These are phyloP conservation scores for Fusarium fujikuroi DNA, from an alignment of 2,329 filamentous ascomycete genomes.

Conservation along the genomic window DNA sequence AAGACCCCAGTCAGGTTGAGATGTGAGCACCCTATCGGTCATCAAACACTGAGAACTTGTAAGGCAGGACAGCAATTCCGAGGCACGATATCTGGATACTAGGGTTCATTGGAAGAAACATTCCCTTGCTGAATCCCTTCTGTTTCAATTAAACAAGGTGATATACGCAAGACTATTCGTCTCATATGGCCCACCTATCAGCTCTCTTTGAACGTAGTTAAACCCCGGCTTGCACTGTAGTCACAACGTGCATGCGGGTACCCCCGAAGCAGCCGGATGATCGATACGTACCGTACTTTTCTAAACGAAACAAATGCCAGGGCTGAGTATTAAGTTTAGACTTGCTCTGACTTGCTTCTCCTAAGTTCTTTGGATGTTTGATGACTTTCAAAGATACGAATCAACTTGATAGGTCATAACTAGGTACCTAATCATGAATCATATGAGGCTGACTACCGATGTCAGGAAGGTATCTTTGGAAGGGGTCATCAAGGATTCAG, in stretches of 20 bases:
- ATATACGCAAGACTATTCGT: background rate
- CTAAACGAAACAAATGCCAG: slow-evolving; percentile 3
- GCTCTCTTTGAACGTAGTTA: slow-evolving; percentile 11
- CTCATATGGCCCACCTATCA: slow-evolving; percentile 20
- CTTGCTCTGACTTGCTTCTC: background rate
- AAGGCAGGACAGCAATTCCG: background rate
- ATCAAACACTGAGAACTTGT: background rate
- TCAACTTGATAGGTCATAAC: background rate
- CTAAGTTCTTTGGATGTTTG: background rate
- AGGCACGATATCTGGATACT: background rate
- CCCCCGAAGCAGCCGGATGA: slow-evolving; percentile 14
- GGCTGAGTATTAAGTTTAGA: slow-evolving; percentile 10
- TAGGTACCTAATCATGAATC: background rate
- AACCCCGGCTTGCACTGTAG: slow-evolving; percentile 13
- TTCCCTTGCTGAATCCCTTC: background rate
- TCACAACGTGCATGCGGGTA: slow-evolving; percentile 31
- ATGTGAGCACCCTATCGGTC: background rate
- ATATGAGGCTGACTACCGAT: background rate
- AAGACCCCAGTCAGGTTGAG: slow-evolving; percentile 14
- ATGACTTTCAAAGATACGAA: background rate
- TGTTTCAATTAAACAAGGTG: background rate
- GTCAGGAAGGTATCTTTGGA: background rate
- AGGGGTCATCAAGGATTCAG: background rate
- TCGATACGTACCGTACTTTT: slow-evolving; percentile 4
- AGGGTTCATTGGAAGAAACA: background rate